Base-by-base conservation (phyloP, 305 asterid species). In the Fraxinus nigra region DNA sequence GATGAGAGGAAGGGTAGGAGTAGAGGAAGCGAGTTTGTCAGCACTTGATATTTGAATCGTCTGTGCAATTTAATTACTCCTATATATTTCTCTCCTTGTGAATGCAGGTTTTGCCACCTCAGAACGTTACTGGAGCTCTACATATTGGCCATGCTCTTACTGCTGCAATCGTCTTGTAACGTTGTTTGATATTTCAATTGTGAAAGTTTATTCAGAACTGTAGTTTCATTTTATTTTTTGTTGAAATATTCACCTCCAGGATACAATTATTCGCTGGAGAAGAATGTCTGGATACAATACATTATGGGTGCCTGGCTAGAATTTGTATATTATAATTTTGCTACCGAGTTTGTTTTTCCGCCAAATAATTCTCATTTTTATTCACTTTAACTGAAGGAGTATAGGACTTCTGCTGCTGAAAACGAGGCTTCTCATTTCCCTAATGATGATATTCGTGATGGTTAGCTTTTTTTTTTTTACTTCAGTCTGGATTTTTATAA, bases 141-240 rank as follows among this genome's bases (percentile, higher is more conserved):
- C 98, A 97, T 84, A 97, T 97, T 48, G 98, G 98, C 73, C 99
- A 97, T 81, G 98, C 98, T 77, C 96, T 97, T 82, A 94, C 98
- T 79, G 94, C 98, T 81, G 97, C 98, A 74, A 92, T 94, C 67
- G 99, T 97, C 78, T 76, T 77, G 30, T 37, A 48, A 10, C 80
- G 33, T 85, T 74, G 73, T 77, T 43, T 74, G 65, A 35, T 80
- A 24, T 56, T 32, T 84, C 51, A 46, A 74, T 32, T 67, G 35
- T 54, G 22, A 37, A 24, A 37, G 32, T 22, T 43, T 48, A 5
- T 87, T 63, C 18, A 7, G 43, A 79, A 10, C 61, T 51, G 7
- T 51, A 51, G 61, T 51, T 85, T 51, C 32, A 70, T 65, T 78
- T 51, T 16, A 16, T 84, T 76, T 82, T 51, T 72, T 82, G 59